Evolutionary conservation across 257 asterid genomes (phyloP).

Genomic region (Salvia rosmarinus): DNA sequence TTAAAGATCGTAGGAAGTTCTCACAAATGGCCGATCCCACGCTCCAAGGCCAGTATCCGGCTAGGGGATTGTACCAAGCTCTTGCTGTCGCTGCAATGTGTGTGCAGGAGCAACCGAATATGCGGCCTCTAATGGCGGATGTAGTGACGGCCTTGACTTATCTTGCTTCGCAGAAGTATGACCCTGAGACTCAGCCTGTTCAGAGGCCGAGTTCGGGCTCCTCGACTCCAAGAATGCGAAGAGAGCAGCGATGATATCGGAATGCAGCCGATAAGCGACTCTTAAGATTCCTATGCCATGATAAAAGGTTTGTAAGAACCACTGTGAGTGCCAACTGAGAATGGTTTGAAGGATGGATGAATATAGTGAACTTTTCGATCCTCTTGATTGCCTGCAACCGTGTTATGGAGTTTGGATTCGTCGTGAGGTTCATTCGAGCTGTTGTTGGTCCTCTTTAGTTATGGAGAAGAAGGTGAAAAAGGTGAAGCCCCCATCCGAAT

Average conservation of each 20-base stretch:
- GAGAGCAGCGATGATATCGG: slow-evolving; percentile 33
- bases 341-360: slow-evolving; percentile 23
- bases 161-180: slow-evolving; percentile 64
- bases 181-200: slow-evolving; percentile 49
- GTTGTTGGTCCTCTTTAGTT: slow-evolving; percentile 7
- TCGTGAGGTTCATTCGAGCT: slow-evolving; percentile 10
- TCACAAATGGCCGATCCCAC: slow-evolving; percentile 57
- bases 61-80: slow-evolving; percentile 56
- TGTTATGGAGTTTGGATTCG: slow-evolving; percentile 5
- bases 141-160: slow-evolving; percentile 67
- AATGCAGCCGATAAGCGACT: background rate
- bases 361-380: slow-evolving; percentile 2
- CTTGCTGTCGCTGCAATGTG: slow-evolving; percentile 63
- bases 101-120: slow-evolving; percentile 53
- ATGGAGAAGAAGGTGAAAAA: background rate
- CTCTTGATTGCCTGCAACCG: background rate
- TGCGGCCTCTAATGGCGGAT: slow-evolving; percentile 72
- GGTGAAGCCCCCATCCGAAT: slow-evolving; percentile 5
- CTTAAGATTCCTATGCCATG: background rate
- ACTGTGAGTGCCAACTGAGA: slow-evolving; percentile 19
- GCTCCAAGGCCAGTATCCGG: slow-evolving; percentile 57
- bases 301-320: slow-evolving; percentile 15
- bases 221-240: slow-evolving; percentile 59
- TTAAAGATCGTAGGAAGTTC: slow-evolving; percentile 55
- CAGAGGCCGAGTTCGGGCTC: slow-evolving; percentile 51